Base-by-base conservation (phyloP, 192 early-diverging fungal species). In the Coemansia furcata region DNA sequence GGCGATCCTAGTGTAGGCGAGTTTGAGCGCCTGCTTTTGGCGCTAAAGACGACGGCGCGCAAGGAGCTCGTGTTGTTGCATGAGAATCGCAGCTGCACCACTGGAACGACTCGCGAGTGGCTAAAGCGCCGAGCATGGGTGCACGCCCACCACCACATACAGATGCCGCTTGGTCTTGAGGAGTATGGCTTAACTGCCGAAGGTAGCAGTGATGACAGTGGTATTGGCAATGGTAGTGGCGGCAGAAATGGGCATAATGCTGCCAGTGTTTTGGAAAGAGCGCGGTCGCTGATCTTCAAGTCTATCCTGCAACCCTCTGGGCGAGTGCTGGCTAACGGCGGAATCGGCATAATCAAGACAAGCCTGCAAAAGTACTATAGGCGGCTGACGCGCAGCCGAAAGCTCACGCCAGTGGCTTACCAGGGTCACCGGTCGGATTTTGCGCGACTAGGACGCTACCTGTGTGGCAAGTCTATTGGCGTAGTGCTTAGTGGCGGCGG, bases 1-100 rank as follows among this genome's bases (percentile, higher is more conserved):
- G 42, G n/a, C n/a, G n/a, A n/a, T n/a, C n/a, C n/a, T n/a, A n/a
- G 88, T 0, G 90, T 98, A 15, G 95, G 97, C 46, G 96, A 97
- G 64, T 94, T 89, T 71, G 98, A 99, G 77, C 88, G 92, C 21
- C 77, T 96, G 50, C 84, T 99, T 62, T 84, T 98, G 63, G 89
- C 93, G 49, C 89, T 97, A 84, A 97, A 97, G 82, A 96, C 96
- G 6, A 99, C 98, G 1, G 98, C 96, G 46, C 89, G 97, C 59
- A 99, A 97, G 72, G 98, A 99, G 78, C 81, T 99, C 21, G 93
- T 99, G 17, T 76, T 99, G 14, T 79, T 99, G 38, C 95, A 98
- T 77, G 83, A 85, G 35, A 86, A 90, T 64, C 84, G 94, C 61
- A 74, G 76, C 63, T 93, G 93, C 69, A 67, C 83, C 5, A 88